Evolutionary conservation across 805 yeast species (phyloP).

Genomic region (Blastobotrys robertii): DNA sequence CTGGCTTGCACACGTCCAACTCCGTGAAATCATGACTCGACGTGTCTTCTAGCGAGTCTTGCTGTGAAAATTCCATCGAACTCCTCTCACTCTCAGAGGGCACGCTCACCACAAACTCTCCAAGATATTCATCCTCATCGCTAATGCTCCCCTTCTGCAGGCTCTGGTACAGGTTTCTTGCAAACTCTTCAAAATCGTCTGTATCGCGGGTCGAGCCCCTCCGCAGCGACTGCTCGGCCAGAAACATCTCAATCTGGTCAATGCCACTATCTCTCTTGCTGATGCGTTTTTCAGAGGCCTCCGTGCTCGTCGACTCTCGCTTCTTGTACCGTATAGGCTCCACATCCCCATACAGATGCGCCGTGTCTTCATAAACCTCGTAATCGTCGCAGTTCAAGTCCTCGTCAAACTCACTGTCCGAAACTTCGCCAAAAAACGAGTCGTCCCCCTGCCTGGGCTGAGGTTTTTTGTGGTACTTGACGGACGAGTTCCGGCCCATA

Average conservation of each 20-base stretch:
- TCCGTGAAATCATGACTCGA: too few species aligned
- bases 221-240: background rate
- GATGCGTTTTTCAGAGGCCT: background rate
- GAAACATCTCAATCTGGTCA: background rate
- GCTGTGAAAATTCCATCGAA: too few species aligned
- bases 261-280: background rate
- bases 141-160: too few species aligned
- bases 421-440: constrained; percentile 7
- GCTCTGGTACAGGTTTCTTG: too few species aligned
- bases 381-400: constrained; percentile 25
- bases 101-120: too few species aligned
- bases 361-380: constrained; percentile 2
- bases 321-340: background rate
- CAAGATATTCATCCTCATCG: too few species aligned
- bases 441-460: constrained; percentile 20
- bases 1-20: too few species aligned
- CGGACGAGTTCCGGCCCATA: constrained; percentile 37
- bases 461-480: constrained; percentile 39
- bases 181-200: too few species aligned
- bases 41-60: too few species aligned
- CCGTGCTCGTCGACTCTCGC: background rate
- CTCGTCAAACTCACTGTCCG: constrained; percentile 25
- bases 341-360: background rate
- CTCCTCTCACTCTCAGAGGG: too few species aligned
- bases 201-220: too few species aligned